Base-by-base conservation (phyloP, 805 yeast species). In the Candida xiaguanensis region DNA sequence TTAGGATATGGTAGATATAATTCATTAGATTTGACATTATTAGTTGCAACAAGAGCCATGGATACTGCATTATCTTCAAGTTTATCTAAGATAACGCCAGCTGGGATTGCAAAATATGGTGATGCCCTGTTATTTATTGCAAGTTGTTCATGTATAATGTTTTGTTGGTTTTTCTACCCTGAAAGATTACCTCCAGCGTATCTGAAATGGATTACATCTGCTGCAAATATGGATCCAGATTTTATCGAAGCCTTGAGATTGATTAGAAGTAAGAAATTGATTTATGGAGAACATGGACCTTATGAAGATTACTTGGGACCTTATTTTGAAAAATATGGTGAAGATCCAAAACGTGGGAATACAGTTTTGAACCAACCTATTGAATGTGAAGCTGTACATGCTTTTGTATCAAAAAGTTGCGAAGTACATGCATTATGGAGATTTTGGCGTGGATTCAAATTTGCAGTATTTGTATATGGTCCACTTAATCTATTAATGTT, bases 351-450 rank as follows among this genome's bases (percentile, higher is more conserved):
- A 17, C 32, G 41, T 15, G 74, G 67, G 16, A 51, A 57, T 38
- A 33, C 44, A 2, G 23, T 29, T 3, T 16, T 36, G 26, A 50
- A 52, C 25, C 42, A 40, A 13, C 75, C 74, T 1, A 47, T 72
- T 19, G 62, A 59, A 4, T 72, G 78, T 48, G 52, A 46, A 12
- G 44, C 69, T 15, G 66, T 71, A 4, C 78, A 72, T 50, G 65
- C 64, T 2, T 67, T 63, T 50, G 39, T 48, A 34, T 55, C 67
- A 11, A 40, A 49, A 3, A 68, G 50, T 48, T 72, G 78, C 48
- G 77, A 72, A 44, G 28, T 66, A 12, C 74, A 72, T 51, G 76
- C 75, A 3, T 49, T 70, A 22, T 70, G 70, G 68, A 44, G 77
- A 31, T 67, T 70, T 41, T 48, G 36, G 39, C 51, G 73, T 36